Base-by-base conservation (phyloP, 75 land plant species). In the Cupressus sempervirens region DNA sequence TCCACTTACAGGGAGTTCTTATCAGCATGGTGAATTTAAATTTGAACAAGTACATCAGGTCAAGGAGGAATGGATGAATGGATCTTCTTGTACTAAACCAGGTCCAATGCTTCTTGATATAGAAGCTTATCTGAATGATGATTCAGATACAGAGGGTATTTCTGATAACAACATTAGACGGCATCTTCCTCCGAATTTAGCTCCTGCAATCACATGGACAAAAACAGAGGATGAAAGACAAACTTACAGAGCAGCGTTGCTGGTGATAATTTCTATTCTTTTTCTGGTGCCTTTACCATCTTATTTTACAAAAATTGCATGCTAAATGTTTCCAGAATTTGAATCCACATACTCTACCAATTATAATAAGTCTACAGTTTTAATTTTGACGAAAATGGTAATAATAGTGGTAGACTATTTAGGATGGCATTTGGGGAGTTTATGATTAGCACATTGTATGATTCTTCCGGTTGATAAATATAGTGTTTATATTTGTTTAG, bases 51-150 rank as follows among this genome's bases (percentile, higher is more conserved):
- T 7, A 79, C 81, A 43, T 20, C 52, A 79, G 1, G 50, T 79
- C 16, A 45, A 79, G 81, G 81, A 79, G 32, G 81, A 79, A 45
- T 79, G 81, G 81, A 79, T 26, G 29, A 12, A 30, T 79, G 81
- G 81, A n/a, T 4, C 30, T 26, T 79, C 46, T 41, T 43, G 14
- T 23, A 43, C 46, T 43, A 45, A 79, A 79, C 26, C 81, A 36
- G 50, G n/a, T 79, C 26, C 81, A 6, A 11, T 43, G 46, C 43
- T 43, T 79, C n/a, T 79, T 79, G 81, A 79, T 20, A 29, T 26
- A 3, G 46, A 41, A 45, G 50, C n/a, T 29, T 79, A 43, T 43
- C 43, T 48, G 81, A 79, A 79, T 43, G 29, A 43, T 79, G 50
- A 43, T 41, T 79, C 81, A 79, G 81, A 79, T 79, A 79, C 81